Evolutionary conservation across 1,284 basidiomycete genomes (phyloP).

Genomic region (Tilletiopsis washingtonensis): DNA sequence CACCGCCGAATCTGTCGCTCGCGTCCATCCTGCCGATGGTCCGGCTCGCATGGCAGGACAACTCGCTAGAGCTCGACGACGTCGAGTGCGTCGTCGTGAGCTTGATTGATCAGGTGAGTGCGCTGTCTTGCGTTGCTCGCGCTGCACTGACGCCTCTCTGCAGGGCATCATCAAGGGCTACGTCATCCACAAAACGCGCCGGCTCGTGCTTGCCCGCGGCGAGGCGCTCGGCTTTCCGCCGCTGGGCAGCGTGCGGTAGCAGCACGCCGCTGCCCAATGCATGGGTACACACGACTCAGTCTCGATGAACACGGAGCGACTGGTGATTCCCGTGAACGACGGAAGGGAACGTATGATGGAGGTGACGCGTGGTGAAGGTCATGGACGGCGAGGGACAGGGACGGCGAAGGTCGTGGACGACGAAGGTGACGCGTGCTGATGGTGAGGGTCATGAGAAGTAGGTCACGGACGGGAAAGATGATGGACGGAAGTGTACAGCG

Average conservation of each 20-base stretch:
- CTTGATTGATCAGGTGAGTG: constrained; percentile 47
- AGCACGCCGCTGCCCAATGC: too few relatives aligned
- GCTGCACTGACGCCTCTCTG: not conserved
- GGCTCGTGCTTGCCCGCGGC: not conserved
- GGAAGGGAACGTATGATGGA: too few relatives aligned
- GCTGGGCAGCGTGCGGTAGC: not conserved
- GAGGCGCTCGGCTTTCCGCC: not conserved
- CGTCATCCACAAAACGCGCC: not conserved
- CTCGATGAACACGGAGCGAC: too few relatives aligned
- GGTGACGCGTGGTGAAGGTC: too few relatives aligned
- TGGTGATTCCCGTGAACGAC: too few relatives aligned
- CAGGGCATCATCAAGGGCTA: not conserved
- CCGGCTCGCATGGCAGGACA: constrained; percentile 42
- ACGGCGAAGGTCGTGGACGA: too few relatives aligned
- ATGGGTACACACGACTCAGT: too few relatives aligned
- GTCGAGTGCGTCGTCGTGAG: constrained; percentile 48
- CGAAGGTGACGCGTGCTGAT: too few relatives aligned
- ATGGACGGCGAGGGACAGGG: too few relatives aligned
- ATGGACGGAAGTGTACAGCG: too few relatives aligned
- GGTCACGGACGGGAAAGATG: too few relatives aligned
- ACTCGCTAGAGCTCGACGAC: constrained; percentile 43
- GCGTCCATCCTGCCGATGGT: constrained; percentile 37
- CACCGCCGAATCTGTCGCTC: constrained; percentile 45
- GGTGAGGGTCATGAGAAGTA: too few relatives aligned
- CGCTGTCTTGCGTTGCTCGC: not conserved